Conservation (phyloP, 495 filamentous ascomycete species). For the Wilcoxina mikolae region DNA sequence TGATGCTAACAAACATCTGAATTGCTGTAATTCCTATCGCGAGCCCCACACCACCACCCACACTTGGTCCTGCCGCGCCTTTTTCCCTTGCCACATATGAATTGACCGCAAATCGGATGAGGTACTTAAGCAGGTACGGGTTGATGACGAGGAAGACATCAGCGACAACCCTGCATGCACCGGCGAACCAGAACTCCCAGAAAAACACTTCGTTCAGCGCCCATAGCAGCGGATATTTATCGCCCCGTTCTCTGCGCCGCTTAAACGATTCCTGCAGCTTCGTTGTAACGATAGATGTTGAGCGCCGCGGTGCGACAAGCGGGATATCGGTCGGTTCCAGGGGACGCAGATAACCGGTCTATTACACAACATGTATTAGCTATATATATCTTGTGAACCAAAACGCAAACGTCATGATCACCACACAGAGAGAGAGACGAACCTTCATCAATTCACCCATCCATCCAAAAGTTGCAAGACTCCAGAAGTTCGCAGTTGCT, state of each 20-base stretch:
- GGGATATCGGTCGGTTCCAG: constrained; percentile 78
- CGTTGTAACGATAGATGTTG: constrained; percentile 49
- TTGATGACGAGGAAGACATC: constrained; percentile 45
- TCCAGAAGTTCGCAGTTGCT: constrained; percentile 45
- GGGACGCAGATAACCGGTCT: constrained; percentile 68
- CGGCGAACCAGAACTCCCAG: constrained; percentile 71
- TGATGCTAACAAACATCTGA: constrained; percentile 57
- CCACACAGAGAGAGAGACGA: no score
- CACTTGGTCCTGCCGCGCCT: constrained; percentile 40
- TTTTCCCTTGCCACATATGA: constrained; percentile 47
- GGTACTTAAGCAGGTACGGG: constrained; percentile 45
- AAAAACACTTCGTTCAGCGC: constrained; percentile 81
- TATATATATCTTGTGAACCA: background rate
- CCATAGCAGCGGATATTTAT: constrained; percentile 59
- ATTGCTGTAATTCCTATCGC: constrained; percentile 62
- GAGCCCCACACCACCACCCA: constrained; percentile 55
- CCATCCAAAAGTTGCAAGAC: constrained; percentile 50
- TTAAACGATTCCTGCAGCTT: constrained; percentile 54
- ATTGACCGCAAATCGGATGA: constrained; percentile 65
- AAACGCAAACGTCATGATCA: constrained; percentile 5
- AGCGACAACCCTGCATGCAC: constrained; percentile 52
- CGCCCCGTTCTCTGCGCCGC: constrained; percentile 47
- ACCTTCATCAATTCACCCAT: constrained; percentile 53
- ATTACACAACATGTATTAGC: constrained; percentile 7
- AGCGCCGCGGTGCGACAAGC: constrained; percentile 64